Conservation (phyloP, 306 rosid genomes). For the Cercis canadensis region DNA sequence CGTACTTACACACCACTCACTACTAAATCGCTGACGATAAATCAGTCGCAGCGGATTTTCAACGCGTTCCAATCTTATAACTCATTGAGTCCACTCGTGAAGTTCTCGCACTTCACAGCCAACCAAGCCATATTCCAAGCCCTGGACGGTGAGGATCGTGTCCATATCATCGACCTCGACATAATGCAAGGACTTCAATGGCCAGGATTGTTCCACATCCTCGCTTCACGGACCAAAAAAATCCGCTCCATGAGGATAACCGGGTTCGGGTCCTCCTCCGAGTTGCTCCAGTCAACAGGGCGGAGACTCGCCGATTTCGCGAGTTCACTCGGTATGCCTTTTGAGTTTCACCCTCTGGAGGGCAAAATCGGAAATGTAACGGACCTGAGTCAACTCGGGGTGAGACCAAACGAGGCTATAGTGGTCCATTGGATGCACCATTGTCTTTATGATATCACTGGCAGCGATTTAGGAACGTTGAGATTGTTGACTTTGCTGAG, state of each 20-base stretch:
- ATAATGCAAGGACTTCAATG: conserved; percentile 99
- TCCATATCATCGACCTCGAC: conserved; percentile 93
- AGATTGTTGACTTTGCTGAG: conserved; percentile 59
- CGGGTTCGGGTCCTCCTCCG: conserved; percentile 92
- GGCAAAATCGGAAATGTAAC: conserved; percentile 86
- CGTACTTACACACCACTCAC: conserved; percentile 70
- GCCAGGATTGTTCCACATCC: conserved; percentile 98
- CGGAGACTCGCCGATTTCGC: conserved; percentile 93
- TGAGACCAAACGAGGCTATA: conserved; percentile 62
- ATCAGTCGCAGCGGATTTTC: conserved; percentile 79
- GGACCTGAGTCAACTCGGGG: conserved; percentile 75
- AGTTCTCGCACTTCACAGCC: conserved; percentile 98
- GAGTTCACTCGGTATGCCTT: conserved; percentile 73
- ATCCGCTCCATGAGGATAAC: conserved; percentile 89
- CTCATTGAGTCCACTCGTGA: conserved; percentile 82
- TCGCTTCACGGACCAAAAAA: conserved; percentile 78
- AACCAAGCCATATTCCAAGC: conserved; percentile 97
- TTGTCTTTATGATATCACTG: conserved; percentile 87
- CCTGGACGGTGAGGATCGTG: conserved; percentile 83
- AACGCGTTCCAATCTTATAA: conserved; percentile 88
- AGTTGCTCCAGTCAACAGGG: conserved; percentile 82
- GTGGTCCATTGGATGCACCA: conserved; percentile 99
- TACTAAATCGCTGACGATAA: conserved; percentile 51
- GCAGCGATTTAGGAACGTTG: conserved; percentile 84
- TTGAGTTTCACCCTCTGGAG: conserved; percentile 84